Base-by-base conservation (phyloP, 1,284 basidiomycete species). In the Erythrobasidium hasegawianum region DNA sequence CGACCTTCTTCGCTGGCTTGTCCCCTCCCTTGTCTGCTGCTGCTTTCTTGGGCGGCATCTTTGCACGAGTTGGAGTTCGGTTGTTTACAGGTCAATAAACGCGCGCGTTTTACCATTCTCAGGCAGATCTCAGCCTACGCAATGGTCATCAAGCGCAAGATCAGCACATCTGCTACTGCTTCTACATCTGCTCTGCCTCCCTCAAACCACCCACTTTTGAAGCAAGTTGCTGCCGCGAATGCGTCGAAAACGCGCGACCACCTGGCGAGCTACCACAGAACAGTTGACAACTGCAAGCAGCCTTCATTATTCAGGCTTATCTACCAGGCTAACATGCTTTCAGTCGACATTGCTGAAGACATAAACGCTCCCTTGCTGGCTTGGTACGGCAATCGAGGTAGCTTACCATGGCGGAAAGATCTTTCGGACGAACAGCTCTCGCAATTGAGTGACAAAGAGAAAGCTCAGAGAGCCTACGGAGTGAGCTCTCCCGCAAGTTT, bases 391-490 rank as follows among this genome's bases (percentile, higher is more conserved):
- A 57, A 29, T 22, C 26, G 62, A 50, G 62, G 56, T 1, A 45
- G 41, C 54, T 47, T 69, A 24, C 68, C 68, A 8, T 69, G 68
- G 68, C 38, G 68, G 16, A 50, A 26, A 14, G 59, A 68, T 33
- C 39, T 68, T 54, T 62, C 66, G 33, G 54, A 57, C 16, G 59
- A 62, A n/a, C 43, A 68, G 49, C 59, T 62, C 3, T 40, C 41
- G 33, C 45, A 53, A 24, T 27, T 57, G 20, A 57, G 57, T 7
- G 49, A 29, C 11, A 43, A 52, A 24, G 64, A 65, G 27, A 69
- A 66, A 22, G 61, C 59, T 9, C 68, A 69, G 39, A 45, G 64
- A 49, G 68, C 68, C 8, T 69, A 69, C 45, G 56, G 66, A 47
- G 67, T 59, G 20, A 14, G 27, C 27, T 29, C 16, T 26, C 16